A percentile compares a stretch with the other conserved stretches of the same genome.
phyloP scores from a whole-genome alignment of 2,329 filamentous ascomycete species.

The Ilyonectria mors-panacis region DNA sequence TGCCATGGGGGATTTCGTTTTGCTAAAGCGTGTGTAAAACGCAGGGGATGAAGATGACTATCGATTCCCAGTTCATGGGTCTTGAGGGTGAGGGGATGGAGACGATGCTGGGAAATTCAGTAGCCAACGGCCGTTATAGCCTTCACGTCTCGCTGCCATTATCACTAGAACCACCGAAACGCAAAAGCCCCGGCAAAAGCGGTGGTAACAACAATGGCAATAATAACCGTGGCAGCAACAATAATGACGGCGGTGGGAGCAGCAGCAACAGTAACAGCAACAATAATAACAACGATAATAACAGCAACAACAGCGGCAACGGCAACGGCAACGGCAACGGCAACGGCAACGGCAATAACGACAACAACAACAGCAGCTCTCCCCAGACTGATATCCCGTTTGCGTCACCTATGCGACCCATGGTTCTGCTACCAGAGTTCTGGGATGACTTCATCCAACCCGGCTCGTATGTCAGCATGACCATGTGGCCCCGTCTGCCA shows the following conservation, averaged over 20 bases:
- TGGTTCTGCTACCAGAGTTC: constrained; percentile 31
- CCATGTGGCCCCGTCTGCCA: constrained; percentile 19
- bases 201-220: constrained; percentile 1
- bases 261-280: not conserved
- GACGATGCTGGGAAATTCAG: not conserved
- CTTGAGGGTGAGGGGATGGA: constrained; percentile 21
- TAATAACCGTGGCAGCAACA: not conserved
- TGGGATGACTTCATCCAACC: constrained; percentile 35
- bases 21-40: not conserved
- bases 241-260: not conserved
- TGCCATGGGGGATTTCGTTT: not conserved
- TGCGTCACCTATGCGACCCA: constrained; percentile 17
- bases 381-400: not conserved
- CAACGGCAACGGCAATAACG: not conserved
- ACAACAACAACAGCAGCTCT: not conserved
- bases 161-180: constrained; percentile 24
- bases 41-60: constrained; percentile 37
- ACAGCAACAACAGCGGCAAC: not conserved
- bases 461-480: constrained; percentile 28
- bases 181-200: constrained; percentile 3
- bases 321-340: not conserved
- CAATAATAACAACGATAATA: not conserved
- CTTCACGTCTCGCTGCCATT: constrained; percentile 24
- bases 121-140: constrained; percentile 26
- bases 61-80: constrained; percentile 26